Evolutionary conservation across 495 filamentous ascomycete species (phyloP).

Genomic region (Penicillium silybi): DNA sequence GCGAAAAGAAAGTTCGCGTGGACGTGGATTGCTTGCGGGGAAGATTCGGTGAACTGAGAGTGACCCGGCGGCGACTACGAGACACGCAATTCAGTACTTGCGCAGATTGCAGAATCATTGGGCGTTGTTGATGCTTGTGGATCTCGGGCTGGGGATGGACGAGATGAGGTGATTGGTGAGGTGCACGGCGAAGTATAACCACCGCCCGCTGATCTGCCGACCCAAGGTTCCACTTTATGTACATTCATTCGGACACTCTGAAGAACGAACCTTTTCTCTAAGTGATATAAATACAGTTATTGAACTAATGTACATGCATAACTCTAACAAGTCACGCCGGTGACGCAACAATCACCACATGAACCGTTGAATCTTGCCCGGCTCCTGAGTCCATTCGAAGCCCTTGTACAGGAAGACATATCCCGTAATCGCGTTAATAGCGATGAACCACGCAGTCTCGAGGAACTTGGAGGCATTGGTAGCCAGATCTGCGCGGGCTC

Average conservation of each 20-base stretch:
- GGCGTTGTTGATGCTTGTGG: neutral
- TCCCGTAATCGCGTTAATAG: constrained; percentile 68
- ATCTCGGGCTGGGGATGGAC: neutral
- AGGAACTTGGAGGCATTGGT: constrained; percentile 50
- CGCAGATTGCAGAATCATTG: neutral
- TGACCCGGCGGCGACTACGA: neutral
- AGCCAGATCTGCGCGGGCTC: constrained; percentile 24
- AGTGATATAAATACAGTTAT: neutral
- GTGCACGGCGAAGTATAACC: neutral
- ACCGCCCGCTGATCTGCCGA: neutral
- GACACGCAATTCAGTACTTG: neutral
- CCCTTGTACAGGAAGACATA: constrained; percentile 76
- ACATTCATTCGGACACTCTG: neutral
- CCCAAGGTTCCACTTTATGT: neutral
- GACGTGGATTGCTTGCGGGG: neutral
- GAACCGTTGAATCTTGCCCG: constrained; percentile 79
- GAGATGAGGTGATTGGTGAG: neutral
- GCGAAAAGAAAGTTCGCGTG: neutral
- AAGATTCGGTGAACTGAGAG: neutral
- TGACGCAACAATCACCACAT: constrained; percentile 65
- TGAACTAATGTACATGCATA: constrained; percentile 13
- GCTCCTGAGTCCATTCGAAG: constrained; percentile 79
- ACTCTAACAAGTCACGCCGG: neutral
- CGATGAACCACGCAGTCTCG: constrained; percentile 76
- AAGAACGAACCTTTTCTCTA: neutral